Conservation (phyloP, 257 asterid species). For the Lycium ferocissimum region DNA sequence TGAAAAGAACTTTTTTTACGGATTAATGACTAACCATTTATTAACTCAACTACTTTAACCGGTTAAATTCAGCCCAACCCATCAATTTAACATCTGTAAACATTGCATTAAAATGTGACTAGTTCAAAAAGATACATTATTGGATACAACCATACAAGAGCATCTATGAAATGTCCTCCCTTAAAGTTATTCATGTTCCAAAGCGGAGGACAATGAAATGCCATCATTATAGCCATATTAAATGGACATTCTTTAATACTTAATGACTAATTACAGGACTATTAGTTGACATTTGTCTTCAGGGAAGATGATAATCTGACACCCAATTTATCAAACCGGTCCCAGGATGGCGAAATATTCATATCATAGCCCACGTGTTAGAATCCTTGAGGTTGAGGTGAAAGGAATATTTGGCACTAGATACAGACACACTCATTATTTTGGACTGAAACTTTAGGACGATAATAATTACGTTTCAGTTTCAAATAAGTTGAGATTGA, state of each 20-base stretch:
- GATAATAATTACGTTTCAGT: too few species aligned
- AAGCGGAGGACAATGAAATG: conserved; percentile 14
- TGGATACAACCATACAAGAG: neutral
- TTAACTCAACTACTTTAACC: neutral
- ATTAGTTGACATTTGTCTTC: neutral
- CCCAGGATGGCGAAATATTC: neutral
- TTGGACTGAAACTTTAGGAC: too few species aligned
- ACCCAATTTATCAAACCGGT: neutral
- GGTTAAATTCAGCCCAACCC: neutral
- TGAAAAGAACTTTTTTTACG: too few species aligned
- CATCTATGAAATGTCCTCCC: neutral
- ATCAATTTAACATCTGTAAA: neutral
- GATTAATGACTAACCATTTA: neutral
- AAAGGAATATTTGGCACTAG: neutral
- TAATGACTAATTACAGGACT: neutral
- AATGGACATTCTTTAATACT: conserved; percentile 18
- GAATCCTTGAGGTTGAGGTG: neutral
- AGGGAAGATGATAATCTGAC: neutral
- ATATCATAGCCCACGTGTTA: neutral
- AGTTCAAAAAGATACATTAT: neutral
- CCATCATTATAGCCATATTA: conserved; percentile 30
- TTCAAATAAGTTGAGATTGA: too few species aligned
- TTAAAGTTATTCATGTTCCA: neutral
- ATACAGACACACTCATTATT: too few species aligned
- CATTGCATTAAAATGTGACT: neutral